Evolutionary conservation across 1,139 yeast species (phyloP).

Genomic region (Scheffersomyces cryptocercus): DNA sequence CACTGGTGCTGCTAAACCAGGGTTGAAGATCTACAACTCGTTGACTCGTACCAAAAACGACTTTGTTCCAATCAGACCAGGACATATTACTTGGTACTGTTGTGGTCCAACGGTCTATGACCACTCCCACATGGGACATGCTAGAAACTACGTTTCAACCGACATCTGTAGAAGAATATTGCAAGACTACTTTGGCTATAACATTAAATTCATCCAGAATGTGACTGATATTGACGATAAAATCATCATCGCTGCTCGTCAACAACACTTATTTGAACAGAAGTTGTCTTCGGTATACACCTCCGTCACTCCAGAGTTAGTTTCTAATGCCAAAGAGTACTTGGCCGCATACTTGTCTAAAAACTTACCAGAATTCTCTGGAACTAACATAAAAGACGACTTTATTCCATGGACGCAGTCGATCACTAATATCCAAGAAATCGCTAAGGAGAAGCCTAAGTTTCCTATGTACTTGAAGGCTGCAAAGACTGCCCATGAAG

Average conservation of each 20-base stretch:
- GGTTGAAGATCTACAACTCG: slow-evolving; percentile 62
- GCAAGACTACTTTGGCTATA: slow-evolving; percentile 88
- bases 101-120: slow-evolving; percentile 99
- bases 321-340: slow-evolving; percentile 41
- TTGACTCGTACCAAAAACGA: slow-evolving; percentile 79
- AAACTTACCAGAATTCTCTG: slow-evolving; percentile 53
- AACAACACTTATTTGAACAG: slow-evolving; percentile 70
- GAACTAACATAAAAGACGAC: slow-evolving; percentile 27
- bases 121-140: slow-evolving; percentile 99
- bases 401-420: slow-evolving; percentile 54
- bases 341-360: slow-evolving; percentile 52
- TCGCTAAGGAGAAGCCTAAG: slow-evolving; percentile 67
- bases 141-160: slow-evolving; percentile 91
- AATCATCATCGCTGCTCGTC: slow-evolving; percentile 92
- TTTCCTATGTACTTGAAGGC: slow-evolving; percentile 83
- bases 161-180: slow-evolving; percentile 89
- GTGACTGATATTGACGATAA: slow-evolving; percentile 98
- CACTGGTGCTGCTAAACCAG: slow-evolving; percentile 15
- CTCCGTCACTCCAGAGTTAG: slow-evolving; percentile 36
- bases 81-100: slow-evolving; percentile 87
- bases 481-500: slow-evolving; percentile 52
- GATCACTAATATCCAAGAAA: slow-evolving; percentile 47
- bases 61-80: slow-evolving; percentile 63
- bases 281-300: slow-evolving; percentile 38
- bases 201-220: slow-evolving; percentile 85